phyloP scores from a whole-genome alignment of 2,329 filamentous ascomycete genomes.

The Grosmannia penicillata region DNA sequence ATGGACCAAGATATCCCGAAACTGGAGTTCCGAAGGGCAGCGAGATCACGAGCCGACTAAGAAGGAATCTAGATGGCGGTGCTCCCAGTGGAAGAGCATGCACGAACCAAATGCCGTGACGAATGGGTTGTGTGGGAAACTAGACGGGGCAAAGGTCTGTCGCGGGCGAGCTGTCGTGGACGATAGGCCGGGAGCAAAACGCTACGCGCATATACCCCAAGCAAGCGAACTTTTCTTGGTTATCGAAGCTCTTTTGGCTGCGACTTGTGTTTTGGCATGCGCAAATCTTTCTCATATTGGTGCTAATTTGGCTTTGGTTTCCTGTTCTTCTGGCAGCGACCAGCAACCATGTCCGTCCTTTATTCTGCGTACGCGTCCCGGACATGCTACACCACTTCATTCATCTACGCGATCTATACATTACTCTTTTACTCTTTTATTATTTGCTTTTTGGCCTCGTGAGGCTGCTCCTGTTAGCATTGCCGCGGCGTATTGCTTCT shows the following conservation, averaged over 20 bases:
- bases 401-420: too few species aligned
- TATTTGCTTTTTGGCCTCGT: not conserved
- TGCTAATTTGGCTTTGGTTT: not conserved
- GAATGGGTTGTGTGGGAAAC: not conserved
- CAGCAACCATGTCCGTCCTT: not conserved
- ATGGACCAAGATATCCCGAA: conserved; percentile 20
- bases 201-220: not conserved
- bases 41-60: conserved; percentile 4
- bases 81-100: not conserved
- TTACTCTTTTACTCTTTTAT: not conserved
- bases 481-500: not conserved
- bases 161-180: too few species aligned
- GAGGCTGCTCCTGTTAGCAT: not conserved
- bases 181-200: too few species aligned
- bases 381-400: too few species aligned
- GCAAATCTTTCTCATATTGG: not conserved
- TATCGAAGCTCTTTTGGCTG: too few species aligned
- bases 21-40: conserved; percentile 24
- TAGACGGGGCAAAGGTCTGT: too few species aligned
- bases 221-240: not conserved
- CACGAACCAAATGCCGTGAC: not conserved
- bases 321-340: not conserved
- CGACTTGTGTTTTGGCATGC: too few species aligned
- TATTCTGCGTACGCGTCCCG: too few species aligned
- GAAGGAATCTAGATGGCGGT: not conserved